A percentile compares a stretch with the other conserved stretches of the same genome.
Conservation (phyloP, 2,329 filamentous ascomycete genomes). For the Elsinoe fawcettii region DNA sequence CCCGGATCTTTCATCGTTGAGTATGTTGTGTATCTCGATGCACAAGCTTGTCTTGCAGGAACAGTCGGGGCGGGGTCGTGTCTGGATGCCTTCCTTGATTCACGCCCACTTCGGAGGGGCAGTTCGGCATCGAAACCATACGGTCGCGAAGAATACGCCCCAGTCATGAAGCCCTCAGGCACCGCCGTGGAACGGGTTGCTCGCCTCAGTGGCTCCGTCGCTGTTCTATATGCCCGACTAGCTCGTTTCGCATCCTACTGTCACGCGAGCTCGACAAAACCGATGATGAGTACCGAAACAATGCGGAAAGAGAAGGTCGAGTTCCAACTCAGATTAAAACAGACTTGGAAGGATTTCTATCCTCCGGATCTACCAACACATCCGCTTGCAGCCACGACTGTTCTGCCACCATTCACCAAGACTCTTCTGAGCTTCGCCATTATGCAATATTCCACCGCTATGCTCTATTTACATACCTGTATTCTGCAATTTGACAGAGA, state of each 20-base stretch:
- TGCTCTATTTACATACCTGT: not conserved
- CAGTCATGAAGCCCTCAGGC: too few species aligned
- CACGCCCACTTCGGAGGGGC: too few species aligned
- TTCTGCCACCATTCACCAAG: not conserved
- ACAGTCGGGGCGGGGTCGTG: not conserved
- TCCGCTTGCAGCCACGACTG: not conserved
- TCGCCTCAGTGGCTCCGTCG: too few species aligned
- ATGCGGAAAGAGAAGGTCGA: too few species aligned
- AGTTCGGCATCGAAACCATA: too few species aligned
- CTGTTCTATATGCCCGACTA: too few species aligned
- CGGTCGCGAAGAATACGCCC: too few species aligned
- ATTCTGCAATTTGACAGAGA: not conserved
- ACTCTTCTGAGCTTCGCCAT: not conserved
- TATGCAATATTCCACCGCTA: not conserved
- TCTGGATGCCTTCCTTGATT: not conserved
- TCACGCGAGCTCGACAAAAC: too few species aligned
- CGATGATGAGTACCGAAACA: too few species aligned
- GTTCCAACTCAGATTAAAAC: too few species aligned
- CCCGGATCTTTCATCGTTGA: not conserved
- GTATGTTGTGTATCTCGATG: not conserved
- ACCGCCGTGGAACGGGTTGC: too few species aligned
- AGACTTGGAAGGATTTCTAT: not conserved
- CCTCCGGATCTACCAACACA: not conserved
- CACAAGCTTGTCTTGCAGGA: not conserved
- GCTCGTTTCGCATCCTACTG: too few species aligned